Percentiles rank a stretch among this genome's conserved stretches.
phyloP scores from a whole-genome alignment of 441 rosid genomes.

The Eruca vesicaria region DNA sequence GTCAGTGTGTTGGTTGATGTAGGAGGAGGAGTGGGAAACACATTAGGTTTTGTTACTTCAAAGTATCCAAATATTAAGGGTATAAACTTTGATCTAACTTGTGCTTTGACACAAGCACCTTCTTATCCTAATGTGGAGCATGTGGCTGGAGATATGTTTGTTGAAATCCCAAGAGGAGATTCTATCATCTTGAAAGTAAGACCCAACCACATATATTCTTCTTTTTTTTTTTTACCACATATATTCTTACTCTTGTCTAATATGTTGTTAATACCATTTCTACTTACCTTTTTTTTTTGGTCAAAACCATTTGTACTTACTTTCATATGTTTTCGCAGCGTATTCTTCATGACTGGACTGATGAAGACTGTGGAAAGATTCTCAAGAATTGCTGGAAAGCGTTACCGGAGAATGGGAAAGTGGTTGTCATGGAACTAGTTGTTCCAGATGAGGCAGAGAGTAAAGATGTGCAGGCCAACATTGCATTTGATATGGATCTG shows the following conservation, averaged over 20 bases:
- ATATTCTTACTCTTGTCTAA: neutral
- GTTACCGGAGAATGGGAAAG: conserved; percentile 40
- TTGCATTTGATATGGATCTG: conserved; percentile 35
- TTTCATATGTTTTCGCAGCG: conserved; percentile 16
- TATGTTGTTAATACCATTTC: neutral
- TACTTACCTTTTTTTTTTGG: neutral
- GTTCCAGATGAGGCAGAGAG: conserved; percentile 30
- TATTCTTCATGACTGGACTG: conserved; percentile 48
- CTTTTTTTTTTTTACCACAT: too few relatives aligned
- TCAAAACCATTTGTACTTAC: neutral
- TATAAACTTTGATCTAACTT: conserved; percentile 32
- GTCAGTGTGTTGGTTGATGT: conserved; percentile 33
- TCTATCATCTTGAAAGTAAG: conserved; percentile 48
- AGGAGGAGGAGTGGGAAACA: conserved; percentile 34
- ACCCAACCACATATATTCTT: neutral
- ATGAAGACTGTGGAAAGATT: conserved; percentile 42
- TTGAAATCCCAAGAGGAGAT: conserved; percentile 43
- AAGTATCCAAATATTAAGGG: conserved; percentile 34
- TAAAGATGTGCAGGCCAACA: conserved; percentile 20
- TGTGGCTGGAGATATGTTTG: conserved; percentile 46
- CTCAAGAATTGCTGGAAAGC: conserved; percentile 45
- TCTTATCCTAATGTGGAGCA: conserved; percentile 33
- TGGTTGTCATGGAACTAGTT: conserved; percentile 37
- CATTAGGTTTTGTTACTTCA: conserved; percentile 22
- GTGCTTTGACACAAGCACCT: conserved; percentile 32